phyloP scores from a whole-genome alignment of 2,329 filamentous ascomycete genomes.

The Clarireedia hainanense region DNA sequence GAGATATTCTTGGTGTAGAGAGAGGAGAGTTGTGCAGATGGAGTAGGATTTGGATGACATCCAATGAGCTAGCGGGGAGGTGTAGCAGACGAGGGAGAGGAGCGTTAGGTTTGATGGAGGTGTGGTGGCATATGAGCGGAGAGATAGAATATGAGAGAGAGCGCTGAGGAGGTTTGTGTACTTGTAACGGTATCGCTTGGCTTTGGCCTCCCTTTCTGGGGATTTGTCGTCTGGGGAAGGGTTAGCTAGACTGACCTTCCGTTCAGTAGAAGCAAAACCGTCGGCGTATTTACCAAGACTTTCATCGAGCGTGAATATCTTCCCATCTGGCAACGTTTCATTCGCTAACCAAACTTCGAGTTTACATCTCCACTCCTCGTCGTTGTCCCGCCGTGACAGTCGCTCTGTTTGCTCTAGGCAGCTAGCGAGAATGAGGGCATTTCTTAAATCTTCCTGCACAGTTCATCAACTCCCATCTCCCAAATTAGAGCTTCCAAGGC shows the following conservation, averaged over 20 bases:
- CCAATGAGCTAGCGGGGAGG: constrained; percentile 32
- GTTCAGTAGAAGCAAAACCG: neutral
- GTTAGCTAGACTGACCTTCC: neutral
- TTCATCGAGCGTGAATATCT: constrained; percentile 19
- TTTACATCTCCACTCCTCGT: constrained; percentile 11
- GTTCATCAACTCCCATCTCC: neutral
- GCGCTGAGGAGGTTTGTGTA: constrained; percentile 13
- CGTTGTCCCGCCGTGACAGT: constrained; percentile 8
- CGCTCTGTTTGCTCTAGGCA: constrained; percentile 15
- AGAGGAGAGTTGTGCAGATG: constrained; percentile 30
- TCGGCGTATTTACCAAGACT: constrained; percentile 13
- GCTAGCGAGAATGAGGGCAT: constrained; percentile 18
- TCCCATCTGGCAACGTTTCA: constrained; percentile 19
- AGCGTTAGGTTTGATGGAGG: constrained; percentile 16
- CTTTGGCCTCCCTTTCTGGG: neutral
- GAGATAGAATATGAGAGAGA: constrained; percentile 7
- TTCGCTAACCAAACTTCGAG: constrained; percentile 21
- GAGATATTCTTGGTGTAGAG: constrained; percentile 16
- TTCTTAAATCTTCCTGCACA: constrained; percentile 19
- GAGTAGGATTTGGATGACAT: constrained; percentile 29
- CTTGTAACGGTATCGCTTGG: constrained; percentile 12
- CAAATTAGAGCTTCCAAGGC: neutral
- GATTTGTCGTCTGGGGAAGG: neutral
- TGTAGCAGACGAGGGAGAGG: constrained; percentile 30
- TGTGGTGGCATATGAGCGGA: neutral